A percentile compares a stretch with the other conserved stretches of the same genome.
Evolutionary conservation across 345 rosid genomes (phyloP).

Genomic region (Luvunga scandens): DNA sequence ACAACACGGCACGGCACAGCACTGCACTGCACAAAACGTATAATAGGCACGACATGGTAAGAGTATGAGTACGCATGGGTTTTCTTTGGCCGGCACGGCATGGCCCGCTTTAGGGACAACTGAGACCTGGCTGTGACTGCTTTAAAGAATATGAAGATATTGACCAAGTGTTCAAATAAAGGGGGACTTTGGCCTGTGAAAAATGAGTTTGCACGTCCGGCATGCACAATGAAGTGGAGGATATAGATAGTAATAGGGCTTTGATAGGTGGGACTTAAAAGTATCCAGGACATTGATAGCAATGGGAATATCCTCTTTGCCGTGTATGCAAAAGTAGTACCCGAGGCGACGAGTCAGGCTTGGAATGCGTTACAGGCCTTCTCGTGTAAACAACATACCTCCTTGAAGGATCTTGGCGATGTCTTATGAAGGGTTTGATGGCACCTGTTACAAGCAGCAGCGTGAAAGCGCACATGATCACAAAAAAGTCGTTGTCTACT

Average conservation of each 20-base stretch:
- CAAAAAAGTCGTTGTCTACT: background rate
- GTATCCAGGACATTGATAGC: slow-evolving; percentile 10
- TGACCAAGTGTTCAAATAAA: background rate
- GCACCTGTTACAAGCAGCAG: slow-evolving; percentile 7
- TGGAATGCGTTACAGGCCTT: slow-evolving; percentile 11
- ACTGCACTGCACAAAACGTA: too few species aligned
- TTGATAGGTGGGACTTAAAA: slow-evolving; percentile 12
- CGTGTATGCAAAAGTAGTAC: slow-evolving; percentile 18
- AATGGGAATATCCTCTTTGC: slow-evolving; percentile 3
- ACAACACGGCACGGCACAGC: too few species aligned
- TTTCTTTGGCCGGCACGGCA: too few species aligned
- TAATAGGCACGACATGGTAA: too few species aligned
- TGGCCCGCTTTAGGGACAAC: too few species aligned
- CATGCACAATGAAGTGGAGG: slow-evolving; percentile 20
- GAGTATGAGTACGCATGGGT: too few species aligned
- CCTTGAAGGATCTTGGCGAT: slow-evolving; percentile 22
- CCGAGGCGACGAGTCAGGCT: slow-evolving; percentile 7
- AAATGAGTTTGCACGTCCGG: slow-evolving; percentile 18
- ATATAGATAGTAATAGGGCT: slow-evolving; percentile 12
- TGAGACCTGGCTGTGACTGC: background rate
- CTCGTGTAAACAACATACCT: slow-evolving; percentile 8
- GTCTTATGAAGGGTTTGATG: slow-evolving; percentile 6
- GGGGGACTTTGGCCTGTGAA: background rate
- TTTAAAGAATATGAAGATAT: slow-evolving; percentile 5
- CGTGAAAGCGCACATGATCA: slow-evolving; percentile 11